phyloP scores from a whole-genome alignment of 495 filamentous ascomycete species.

The Penicillium nucicola region DNA sequence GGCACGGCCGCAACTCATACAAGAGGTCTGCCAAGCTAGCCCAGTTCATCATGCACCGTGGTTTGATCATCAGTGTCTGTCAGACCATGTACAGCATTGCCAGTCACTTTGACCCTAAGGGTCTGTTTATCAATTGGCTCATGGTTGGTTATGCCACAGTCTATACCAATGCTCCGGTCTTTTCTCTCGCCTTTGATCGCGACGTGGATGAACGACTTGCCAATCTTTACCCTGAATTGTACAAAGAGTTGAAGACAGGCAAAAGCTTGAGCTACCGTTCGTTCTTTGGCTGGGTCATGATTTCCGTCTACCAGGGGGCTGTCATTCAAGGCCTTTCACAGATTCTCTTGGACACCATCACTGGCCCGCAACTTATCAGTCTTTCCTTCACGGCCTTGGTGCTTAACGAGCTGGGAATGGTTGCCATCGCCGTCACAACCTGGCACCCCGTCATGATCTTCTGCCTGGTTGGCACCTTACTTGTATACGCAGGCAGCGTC shows the following conservation, averaged over 20 bases:
- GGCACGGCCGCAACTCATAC: slow-evolving; percentile 97
- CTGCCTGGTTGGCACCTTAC: slow-evolving; percentile 72
- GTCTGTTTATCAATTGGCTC: slow-evolving; percentile 94
- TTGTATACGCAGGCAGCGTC: slow-evolving; percentile 75
- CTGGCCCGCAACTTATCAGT: slow-evolving; percentile 72
- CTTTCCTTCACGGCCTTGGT: slow-evolving; percentile 91
- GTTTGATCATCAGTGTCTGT: slow-evolving; percentile 89
- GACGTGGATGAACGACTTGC: slow-evolving; percentile 92
- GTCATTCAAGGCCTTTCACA: slow-evolving; percentile 93
- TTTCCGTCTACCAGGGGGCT: slow-evolving; percentile 91
- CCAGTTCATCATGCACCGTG: slow-evolving; percentile 98
- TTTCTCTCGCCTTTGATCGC: slow-evolving; percentile 92
- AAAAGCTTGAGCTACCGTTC: slow-evolving; percentile 83
- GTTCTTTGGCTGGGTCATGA: slow-evolving; percentile 95
- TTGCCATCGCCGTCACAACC: slow-evolving; percentile 90
- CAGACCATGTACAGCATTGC: slow-evolving; percentile 98
- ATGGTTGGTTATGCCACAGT: slow-evolving; percentile 95
- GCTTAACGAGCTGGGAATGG: slow-evolving; percentile 95
- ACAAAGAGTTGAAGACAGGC: slow-evolving; percentile 88
- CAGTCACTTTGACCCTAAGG: slow-evolving; percentile 84
- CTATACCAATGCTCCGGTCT: slow-evolving; percentile 92
- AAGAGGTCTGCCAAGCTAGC: slow-evolving; percentile 93
- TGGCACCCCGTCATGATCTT: slow-evolving; percentile 96
- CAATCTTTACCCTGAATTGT: slow-evolving; percentile 94
- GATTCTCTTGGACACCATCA: slow-evolving; percentile 71